Percentiles rank a stretch among this genome's conserved stretches.
These are phyloP conservation scores for Globisporangium carolinianum DNA, from an alignment of 352 stramenopile species.

Conservation along the genomic window DNA sequence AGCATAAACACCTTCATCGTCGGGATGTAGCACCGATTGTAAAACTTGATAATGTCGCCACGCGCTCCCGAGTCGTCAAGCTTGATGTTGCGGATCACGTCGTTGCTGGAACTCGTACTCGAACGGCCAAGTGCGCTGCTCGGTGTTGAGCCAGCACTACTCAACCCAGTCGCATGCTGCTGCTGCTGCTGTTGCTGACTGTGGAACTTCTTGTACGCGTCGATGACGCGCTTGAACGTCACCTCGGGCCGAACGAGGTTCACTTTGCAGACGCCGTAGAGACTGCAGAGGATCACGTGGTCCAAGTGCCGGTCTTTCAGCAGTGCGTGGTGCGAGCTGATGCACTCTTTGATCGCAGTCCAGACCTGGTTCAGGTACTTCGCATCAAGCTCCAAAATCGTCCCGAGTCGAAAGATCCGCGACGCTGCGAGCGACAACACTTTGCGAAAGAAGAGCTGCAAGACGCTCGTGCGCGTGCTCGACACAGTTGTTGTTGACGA, in stretches of 20 bases:
- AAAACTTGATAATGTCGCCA: constrained; percentile 89
- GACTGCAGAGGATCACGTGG: constrained; percentile 74
- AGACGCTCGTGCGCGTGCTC: constrained; percentile 29
- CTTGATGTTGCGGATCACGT: constrained; percentile 77
- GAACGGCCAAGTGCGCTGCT: constrained; percentile 15
- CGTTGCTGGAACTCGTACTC: constrained; percentile 35
- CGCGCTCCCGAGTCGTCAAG: constrained; percentile 44
- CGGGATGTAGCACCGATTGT: constrained; percentile 80
- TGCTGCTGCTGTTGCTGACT: constrained; percentile 18
- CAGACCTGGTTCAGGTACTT: constrained; percentile 82
- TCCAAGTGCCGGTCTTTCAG: constrained; percentile 75
- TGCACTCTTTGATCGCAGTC: constrained; percentile 79
- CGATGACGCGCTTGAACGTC: constrained; percentile 76
- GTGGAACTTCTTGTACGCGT: constrained; percentile 69
- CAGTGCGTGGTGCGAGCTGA: constrained; percentile 54
- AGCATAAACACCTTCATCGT: constrained; percentile 84
- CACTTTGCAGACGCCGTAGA: constrained; percentile 84
- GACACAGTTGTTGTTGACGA: not conserved
- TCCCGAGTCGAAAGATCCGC: constrained; percentile 70
- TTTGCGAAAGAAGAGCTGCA: constrained; percentile 87
- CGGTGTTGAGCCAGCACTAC: constrained; percentile 7
- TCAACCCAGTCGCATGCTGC: constrained; percentile 9
- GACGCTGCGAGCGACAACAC: constrained; percentile 74
- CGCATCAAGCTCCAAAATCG: constrained; percentile 57
- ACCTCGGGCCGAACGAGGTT: constrained; percentile 55